Base-by-base conservation (phyloP, 257 asterid species). In the Solanum megistacrolobum region DNA sequence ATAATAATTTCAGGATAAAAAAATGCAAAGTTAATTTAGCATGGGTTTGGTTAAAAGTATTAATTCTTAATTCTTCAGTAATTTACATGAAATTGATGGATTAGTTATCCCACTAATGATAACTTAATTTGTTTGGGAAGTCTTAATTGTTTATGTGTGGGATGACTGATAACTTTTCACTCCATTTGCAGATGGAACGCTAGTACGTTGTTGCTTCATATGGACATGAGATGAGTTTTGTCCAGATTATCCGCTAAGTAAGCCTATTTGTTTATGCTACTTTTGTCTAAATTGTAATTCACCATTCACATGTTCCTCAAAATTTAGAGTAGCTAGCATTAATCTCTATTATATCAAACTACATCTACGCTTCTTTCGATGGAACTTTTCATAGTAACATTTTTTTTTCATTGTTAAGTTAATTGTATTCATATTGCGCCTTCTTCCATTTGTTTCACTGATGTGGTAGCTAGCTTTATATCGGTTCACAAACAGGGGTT, bases 201-300 rank as follows among this genome's bases (percentile, higher is more conserved):
- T 79, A 95, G 66, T 39, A 9, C 46, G 46, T 58, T 21, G 27
- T 96, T 89, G 95, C 94, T 88, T 94, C 95, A 18, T 55, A 23
- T 96, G 99, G 98, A 94, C 98, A 87, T 95, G 99, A 97, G 91
- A 92, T 94, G 98, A 95, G 95, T 62, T 93, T 94, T 93, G 96
- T 92, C 95, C 96, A 78, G 98, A 95, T 87, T 94, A 95, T 90
- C 95, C 98, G 83, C 84, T 94, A 43, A 94, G 98, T 93, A 90
- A 91, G 95, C 78, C 81, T 13, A 29, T 81, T 29, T 81, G 7
- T 46, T 13, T 27, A 13, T n/a, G 3, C 18, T 23, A 38, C 34
- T 3, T 39, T 76, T 14, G 13, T n/a, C 60, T 62, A 62, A 62
- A 62, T 62, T 62, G 3, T 20, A 58, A 20, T 58, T 58, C 25